A percentile compares a stretch with the other conserved stretches of the same genome.
Evolutionary conservation across 371 early-diverging fungal species (phyloP).

Genomic region (Basidiobolus heterosporus): DNA sequence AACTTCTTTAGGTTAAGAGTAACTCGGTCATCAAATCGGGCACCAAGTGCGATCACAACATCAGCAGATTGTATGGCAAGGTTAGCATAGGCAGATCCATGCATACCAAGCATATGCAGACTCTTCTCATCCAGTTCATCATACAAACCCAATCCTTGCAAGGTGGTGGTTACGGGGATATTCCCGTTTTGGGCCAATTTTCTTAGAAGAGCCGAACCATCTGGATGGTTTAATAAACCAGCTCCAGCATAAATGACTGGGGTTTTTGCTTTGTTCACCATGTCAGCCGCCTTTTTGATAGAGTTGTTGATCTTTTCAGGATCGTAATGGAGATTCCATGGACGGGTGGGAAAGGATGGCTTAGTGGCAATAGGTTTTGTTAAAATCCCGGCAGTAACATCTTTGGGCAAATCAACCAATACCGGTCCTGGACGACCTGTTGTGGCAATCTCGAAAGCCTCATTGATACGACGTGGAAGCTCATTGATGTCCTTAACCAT

Average conservation of each 20-base stretch:
- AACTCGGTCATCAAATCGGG: conserved; percentile 95
- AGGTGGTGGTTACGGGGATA: conserved; percentile 90
- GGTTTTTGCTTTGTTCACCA: conserved; percentile 74
- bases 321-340: conserved; percentile 24
- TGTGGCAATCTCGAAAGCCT: conserved; percentile 90
- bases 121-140: conserved; percentile 78
- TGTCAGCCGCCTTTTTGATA: conserved; percentile 51
- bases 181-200: conserved; percentile 70
- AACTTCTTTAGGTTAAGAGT: conserved; percentile 76
- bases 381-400: conserved; percentile 82
- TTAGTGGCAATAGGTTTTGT: conserved; percentile 64
- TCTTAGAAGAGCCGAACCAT: conserved; percentile 62
- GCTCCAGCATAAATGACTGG: conserved; percentile 92
- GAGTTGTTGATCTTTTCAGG: conserved; percentile 15
- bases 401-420: conserved; percentile 91
- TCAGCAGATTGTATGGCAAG: conserved; percentile 92
- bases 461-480: conserved; percentile 89
- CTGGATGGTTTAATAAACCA: conserved; percentile 66
- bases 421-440: conserved; percentile 95
- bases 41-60: conserved; percentile 86
- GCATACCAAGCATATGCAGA: conserved; percentile 97
- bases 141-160: conserved; percentile 81
- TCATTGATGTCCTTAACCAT: conserved; percentile 92
- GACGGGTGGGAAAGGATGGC: conserved; percentile 42
- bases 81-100: conserved; percentile 92